Base-by-base conservation (phyloP, 352 stramenopile genomes). In the Phytophthora cactorum region DNA sequence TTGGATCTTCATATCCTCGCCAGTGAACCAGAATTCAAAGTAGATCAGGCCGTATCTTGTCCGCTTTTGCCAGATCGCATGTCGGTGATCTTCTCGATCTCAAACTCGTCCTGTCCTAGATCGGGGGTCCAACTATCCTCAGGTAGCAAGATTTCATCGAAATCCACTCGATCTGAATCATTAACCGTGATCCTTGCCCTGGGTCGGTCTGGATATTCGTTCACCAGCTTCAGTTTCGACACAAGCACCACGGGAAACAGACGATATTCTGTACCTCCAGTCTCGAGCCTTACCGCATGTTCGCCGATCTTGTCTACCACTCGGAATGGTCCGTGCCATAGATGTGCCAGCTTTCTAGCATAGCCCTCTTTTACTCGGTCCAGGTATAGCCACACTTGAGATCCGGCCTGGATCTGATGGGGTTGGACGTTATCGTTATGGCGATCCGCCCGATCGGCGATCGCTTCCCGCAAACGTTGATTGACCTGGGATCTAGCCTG, bases 321-420 rank as follows among this genome's bases (percentile, higher is more conserved):
- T 1, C 59, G 25, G 25, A 78, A 78, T 0, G 62, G 69, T 0
- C 66, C 66, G 17, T 81, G 72, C 58, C 65, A 77, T 17, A 59
- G 29, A 32, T 80, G 61, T 1, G 49, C 59, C 0, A 59, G 52
- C 27, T 59, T 66, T 2, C 4, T 34, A 5, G 59, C 44, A 32
- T 57, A 62, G 10, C 52, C 52, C 36, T 34, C 17, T 8, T 68
- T 68, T 0, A 68, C 60, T 1, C 34, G 41, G 44, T 59, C 60
- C 3, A 68, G 8, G 12, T 56, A 61, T 3, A 61, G 10, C 51
- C 60, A 68, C 0, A 64, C 52, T 25, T 29, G 29, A 10, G 17
- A 22, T 22, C 22, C 56, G 3, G 15, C n/a, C 9, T 57, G 27
- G 36, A 64, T 57, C 14, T 34, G 7, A 8, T 57, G 57, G 4